Percentiles rank a stretch among this genome's conserved stretches.
Conservation (phyloP, 805 yeast species). For the Cyberlindnera maritima region DNA sequence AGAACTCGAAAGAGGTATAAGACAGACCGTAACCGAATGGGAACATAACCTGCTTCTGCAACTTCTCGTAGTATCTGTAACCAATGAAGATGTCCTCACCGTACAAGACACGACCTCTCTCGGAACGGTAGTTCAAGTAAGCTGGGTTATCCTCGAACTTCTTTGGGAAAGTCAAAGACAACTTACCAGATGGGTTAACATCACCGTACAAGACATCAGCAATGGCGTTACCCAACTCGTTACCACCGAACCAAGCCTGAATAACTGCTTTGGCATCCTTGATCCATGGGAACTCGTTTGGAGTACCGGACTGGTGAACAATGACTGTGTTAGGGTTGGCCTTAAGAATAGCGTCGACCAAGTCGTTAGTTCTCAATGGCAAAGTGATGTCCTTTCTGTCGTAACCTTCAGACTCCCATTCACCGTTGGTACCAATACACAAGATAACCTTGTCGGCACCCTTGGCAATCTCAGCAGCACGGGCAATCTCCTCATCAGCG, state of each 20-base stretch:
- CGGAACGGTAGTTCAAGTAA: conserved; percentile 47
- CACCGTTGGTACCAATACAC: conserved; percentile 49
- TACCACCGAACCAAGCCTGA: conserved; percentile 61
- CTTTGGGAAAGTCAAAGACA: conserved; percentile 54
- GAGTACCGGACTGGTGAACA: conserved; percentile 61
- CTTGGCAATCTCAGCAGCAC: conserved; percentile 49
- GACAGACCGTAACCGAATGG: conserved; percentile 67
- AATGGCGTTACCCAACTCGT: conserved; percentile 55
- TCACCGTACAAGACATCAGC: conserved; percentile 63
- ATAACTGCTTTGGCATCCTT: conserved; percentile 41
- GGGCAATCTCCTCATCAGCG: conserved; percentile 30
- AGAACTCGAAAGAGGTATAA: conserved; percentile 48
- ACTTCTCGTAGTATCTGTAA: conserved; percentile 57
- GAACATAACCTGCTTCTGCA: conserved; percentile 45
- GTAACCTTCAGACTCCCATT: conserved; percentile 60
- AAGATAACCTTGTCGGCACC: conserved; percentile 51
- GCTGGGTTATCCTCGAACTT: conserved; percentile 56
- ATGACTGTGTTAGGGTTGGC: conserved; percentile 52
- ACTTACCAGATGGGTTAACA: conserved; percentile 57
- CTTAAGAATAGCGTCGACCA: conserved; percentile 43
- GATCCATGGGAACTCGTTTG: conserved; percentile 57
- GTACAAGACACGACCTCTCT: conserved; percentile 51
- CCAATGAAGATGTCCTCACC: conserved; percentile 70
- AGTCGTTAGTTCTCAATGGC: conserved; percentile 47
- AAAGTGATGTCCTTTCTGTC: conserved; percentile 51